Conservation (phyloP, 768 basidiomycete species). For the Mrakia frigida region DNA sequence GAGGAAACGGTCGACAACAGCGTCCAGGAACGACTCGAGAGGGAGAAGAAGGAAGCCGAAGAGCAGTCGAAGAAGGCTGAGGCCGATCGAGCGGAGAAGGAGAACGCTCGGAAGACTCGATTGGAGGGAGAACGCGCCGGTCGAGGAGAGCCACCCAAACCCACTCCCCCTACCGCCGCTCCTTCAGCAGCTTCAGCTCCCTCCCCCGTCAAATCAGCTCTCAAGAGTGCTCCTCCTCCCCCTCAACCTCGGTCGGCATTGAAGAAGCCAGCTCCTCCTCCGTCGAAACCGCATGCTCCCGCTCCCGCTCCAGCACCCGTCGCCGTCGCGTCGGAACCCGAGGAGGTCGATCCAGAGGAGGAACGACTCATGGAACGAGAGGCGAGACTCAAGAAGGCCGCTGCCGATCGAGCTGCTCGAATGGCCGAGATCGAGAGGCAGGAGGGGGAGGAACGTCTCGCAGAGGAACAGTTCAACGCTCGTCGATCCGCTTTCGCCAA, state of each 20-base stretch:
- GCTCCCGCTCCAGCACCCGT: slow-evolving; percentile 42
- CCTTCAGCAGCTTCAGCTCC: slow-evolving; percentile 19
- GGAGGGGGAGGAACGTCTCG: slow-evolving; percentile 63
- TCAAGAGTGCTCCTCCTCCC: slow-evolving; percentile 45
- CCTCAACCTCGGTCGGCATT: slow-evolving; percentile 42
- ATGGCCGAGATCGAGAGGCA: slow-evolving; percentile 56
- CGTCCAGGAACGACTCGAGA: slow-evolving; percentile 75
- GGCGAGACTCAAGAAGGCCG: slow-evolving; percentile 62
- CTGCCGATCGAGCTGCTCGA: slow-evolving; percentile 61
- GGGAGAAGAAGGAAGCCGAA: slow-evolving; percentile 86
- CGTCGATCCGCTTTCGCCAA: slow-evolving; percentile 30
- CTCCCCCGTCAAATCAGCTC: slow-evolving; percentile 48
- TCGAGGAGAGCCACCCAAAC: slow-evolving; percentile 47
- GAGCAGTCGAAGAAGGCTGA: slow-evolving; percentile 75
- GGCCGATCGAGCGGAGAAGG: slow-evolving; percentile 71
- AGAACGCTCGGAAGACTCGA: slow-evolving; percentile 63
- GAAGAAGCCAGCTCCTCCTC: slow-evolving; percentile 47
- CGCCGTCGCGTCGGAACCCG: slow-evolving; percentile 53
- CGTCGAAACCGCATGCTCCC: slow-evolving; percentile 33
- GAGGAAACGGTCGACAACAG: slow-evolving; percentile 58
- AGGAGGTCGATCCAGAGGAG: slow-evolving; percentile 72
- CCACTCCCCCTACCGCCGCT: slow-evolving; percentile 22
- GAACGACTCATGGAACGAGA: slow-evolving; percentile 62
- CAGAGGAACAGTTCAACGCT: slow-evolving; percentile 46
- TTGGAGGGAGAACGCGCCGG: slow-evolving; percentile 55